Base-by-base conservation (phyloP, 495 filamentous ascomycete species). In the Penicillium ucsense region DNA sequence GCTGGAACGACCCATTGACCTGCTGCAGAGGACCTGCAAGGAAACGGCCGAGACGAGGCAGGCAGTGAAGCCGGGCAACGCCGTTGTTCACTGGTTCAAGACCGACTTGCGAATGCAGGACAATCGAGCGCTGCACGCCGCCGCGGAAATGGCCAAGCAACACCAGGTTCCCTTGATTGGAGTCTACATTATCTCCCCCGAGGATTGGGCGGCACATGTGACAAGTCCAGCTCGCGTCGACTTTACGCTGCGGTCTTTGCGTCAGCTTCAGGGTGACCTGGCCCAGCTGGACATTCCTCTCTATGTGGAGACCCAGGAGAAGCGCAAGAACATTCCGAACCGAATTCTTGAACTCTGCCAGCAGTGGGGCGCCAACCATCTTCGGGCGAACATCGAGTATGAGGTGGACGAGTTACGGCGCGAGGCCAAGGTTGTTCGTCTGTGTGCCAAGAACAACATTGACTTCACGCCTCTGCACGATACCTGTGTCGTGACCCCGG, bases 61-160 rank as follows among this genome's bases (percentile, higher is more conserved):
- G 29, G 56, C 64, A 1, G 69, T 82, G 3, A 47, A 59, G 6
- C 65, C 77, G 3, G 75, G 76, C 33, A 70, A 78, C 30, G 81
- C 83, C 0, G 87, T 95, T 0, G 79, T 95, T 5, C 86, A 94
- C 66, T 94, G 90, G 90, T 94, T 90, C 68, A 92, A 94, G 62
- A 80, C 79, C 47, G 89, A 95, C 62, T 64, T 95, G 41, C 73
- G 90, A 5, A 71, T 76, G 1, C 55, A 66, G 5, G 90, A 95
- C 56, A 95, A 95, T 55, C 82, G 81, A 11, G 81, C 80, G 0
- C 60, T 95, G 38, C 71, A 76, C 52, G 60, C 78, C 49, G 90
- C 89, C 3, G 81, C 74, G 37, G 68, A 82, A 51, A 79, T 79
- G 45, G 86, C 87, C 0, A 78, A 73, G 43, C 75, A 79, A 30